These are phyloP conservation scores for Oryza coarctata DNA, from an alignment of 176 grass and related monocot species.

Conservation along the genomic window DNA sequence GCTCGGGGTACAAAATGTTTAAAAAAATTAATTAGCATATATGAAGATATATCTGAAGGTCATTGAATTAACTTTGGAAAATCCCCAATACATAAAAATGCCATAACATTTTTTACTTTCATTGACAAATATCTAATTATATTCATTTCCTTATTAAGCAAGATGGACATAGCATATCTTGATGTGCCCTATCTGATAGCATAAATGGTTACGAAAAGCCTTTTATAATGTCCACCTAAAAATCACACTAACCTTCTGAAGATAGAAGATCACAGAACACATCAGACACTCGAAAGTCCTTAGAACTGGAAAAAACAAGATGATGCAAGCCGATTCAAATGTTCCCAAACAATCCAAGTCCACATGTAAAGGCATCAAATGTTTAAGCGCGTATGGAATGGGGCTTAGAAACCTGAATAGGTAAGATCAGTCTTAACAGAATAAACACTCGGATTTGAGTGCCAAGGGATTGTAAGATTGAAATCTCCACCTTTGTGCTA, in stretches of 20 bases:
- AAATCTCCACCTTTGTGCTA: not conserved
- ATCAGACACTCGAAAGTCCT: not conserved
- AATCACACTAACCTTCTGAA: not conserved
- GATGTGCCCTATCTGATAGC: not conserved
- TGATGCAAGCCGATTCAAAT: not conserved
- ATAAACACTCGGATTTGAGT: not conserved
- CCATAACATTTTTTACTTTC: not conserved
- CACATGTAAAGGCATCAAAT: not conserved
- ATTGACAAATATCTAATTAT: not conserved
- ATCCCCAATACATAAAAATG: not conserved
- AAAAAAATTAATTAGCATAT: slow-evolving; percentile 16
- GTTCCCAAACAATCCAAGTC: not conserved
- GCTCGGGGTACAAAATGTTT: slow-evolving; percentile 18
- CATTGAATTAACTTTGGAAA: not conserved
- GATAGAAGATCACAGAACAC: not conserved
- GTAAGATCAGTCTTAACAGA: not conserved
- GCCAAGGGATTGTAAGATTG: not conserved
- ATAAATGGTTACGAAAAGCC: not conserved
- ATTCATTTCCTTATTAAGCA: not conserved
- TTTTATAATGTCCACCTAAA: not conserved
- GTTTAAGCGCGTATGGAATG: not conserved
- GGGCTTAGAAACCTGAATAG: not conserved
- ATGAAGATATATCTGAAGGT: not conserved
- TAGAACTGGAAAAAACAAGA: not conserved
- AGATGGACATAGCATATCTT: not conserved